Conservation (phyloP, 441 rosid genomes). For the Syzygium malaccense region DNA sequence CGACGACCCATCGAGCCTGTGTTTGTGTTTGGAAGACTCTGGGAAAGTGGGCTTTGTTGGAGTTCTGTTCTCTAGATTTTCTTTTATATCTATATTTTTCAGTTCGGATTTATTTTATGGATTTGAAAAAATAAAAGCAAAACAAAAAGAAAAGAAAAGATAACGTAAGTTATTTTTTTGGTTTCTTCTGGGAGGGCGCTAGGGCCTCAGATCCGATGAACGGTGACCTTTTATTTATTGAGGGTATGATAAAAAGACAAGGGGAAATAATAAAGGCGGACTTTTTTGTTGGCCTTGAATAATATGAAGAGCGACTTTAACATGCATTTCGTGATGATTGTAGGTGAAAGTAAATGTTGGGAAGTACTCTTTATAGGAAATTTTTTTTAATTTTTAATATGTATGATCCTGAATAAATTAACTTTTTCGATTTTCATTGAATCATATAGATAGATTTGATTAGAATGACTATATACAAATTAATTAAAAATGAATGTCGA, state of each 20-base stretch:
- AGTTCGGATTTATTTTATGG: background rate
- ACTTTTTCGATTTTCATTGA: background rate
- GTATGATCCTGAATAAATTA: background rate
- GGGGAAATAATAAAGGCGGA: background rate
- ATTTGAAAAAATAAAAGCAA: background rate
- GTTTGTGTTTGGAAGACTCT: constrained; percentile 3
- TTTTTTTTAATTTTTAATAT: background rate
- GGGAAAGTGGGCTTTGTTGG: constrained; percentile 18
- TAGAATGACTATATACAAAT: background rate
- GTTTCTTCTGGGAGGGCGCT: background rate
- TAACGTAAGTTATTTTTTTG: background rate
- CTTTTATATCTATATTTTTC: background rate
- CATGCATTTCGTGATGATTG: background rate
- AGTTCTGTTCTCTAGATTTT: background rate
- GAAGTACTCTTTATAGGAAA: background rate
- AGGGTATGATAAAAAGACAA: background rate
- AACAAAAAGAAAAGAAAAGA: background rate
- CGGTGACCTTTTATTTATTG: background rate
- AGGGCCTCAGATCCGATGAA: background rate
- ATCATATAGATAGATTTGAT: background rate
- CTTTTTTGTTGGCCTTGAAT: background rate
- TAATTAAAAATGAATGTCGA: background rate
- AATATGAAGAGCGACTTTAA: background rate
- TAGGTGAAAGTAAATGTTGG: background rate
- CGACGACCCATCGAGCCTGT: constrained; percentile 24